A percentile compares a stretch with the other conserved stretches of the same genome.
These are phyloP conservation scores for Vitis hybrid DNA, from an alignment of 177 flowering plant species.

Conservation along the genomic window DNA sequence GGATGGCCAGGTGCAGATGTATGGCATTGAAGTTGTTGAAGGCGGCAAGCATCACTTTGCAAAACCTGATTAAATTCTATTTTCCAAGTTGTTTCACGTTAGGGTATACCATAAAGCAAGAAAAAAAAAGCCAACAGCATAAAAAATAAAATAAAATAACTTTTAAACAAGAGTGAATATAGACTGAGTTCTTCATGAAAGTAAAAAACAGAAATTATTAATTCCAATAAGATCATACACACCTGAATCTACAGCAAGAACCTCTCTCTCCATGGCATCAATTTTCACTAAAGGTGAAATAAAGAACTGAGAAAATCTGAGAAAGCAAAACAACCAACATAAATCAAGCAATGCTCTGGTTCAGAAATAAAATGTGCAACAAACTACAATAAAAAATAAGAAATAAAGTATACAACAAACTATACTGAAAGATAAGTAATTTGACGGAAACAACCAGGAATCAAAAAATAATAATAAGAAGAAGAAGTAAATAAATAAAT, in stretches of 20 bases:
- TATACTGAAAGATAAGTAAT: background rate
- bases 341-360: background rate
- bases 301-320: conserved; percentile 96
- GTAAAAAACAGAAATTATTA: conserved; percentile 1
- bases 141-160: background rate
- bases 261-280: conserved; percentile 98
- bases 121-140: conserved; percentile 4
- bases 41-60: conserved; percentile 95
- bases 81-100: conserved; percentile 9
- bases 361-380: too few species aligned
- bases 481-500: too few species aligned
- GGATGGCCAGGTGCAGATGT: conserved; percentile 75
- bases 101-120: conserved; percentile 12
- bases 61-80: conserved; percentile 89
- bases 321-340: conserved; percentile 11
- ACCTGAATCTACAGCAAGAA: conserved; percentile 99
- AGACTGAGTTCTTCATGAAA: background rate
- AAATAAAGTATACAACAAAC: background rate
- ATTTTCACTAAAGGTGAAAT: conserved; percentile 84
- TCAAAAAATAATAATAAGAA: background rate
- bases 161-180: background rate
- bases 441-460: background rate
- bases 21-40: conserved; percentile 95
- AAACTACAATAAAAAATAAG: background rate
- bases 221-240: background rate